Conservation (phyloP, 2,329 filamentous ascomycete genomes). For the Sarocladium kiliense region DNA sequence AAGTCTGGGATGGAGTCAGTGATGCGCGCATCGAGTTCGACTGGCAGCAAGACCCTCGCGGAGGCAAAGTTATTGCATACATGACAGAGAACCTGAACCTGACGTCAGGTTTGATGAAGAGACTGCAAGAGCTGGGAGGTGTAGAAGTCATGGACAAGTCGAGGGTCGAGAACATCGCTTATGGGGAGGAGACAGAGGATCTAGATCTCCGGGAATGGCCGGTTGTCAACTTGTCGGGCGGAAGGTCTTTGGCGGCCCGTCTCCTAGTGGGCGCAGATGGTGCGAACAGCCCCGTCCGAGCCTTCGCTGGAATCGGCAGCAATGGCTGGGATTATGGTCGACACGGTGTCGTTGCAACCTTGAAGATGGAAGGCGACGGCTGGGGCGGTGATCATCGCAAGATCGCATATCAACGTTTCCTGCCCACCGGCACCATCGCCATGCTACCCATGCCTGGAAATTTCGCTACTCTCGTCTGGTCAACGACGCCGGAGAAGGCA, state of each 20-base stretch:
- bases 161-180: conserved; percentile 71
- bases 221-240: conserved; percentile 66
- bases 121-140: conserved; percentile 63
- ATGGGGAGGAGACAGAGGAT: conserved; percentile 64
- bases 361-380: conserved; percentile 62
- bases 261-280: conserved; percentile 91
- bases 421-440: conserved; percentile 87
- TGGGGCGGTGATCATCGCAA: conserved; percentile 52
- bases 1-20: conserved; percentile 94
- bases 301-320: conserved; percentile 80
- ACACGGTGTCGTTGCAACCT: conserved; percentile 85
- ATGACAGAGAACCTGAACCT: conserved; percentile 96
- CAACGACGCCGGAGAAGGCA: conserved; percentile 77
- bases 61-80: conserved; percentile 70
- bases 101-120: conserved; percentile 68
- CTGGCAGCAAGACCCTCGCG: conserved; percentile 48
- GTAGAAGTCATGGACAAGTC: conserved; percentile 71
- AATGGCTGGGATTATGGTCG: conserved; percentile 91
- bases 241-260: conserved; percentile 67
- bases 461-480: conserved; percentile 87
- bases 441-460: conserved; percentile 85
- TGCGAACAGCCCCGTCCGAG: conserved; percentile 86
- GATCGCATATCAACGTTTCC: conserved; percentile 90
- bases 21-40: conserved; percentile 87
- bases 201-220: conserved; percentile 85